Evolutionary conservation across 345 rosid species (phyloP).

Genomic region (Murraya koenigii): DNA sequence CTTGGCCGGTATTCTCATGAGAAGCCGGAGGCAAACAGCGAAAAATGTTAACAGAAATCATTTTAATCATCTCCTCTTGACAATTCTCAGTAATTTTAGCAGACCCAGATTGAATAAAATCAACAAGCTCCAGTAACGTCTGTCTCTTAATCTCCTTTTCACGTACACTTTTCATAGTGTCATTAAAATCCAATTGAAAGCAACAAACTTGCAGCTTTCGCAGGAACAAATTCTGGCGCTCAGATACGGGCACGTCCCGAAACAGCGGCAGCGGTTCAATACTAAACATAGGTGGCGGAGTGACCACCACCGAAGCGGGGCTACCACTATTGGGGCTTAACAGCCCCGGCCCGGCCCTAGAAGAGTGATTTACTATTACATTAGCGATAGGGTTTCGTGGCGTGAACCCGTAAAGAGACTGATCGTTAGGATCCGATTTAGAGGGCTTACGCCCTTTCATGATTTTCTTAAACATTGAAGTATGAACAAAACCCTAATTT

Average conservation of each 20-base stretch:
- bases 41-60: constrained; percentile 64
- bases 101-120: constrained; percentile 74
- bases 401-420: constrained; percentile 36
- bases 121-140: constrained; percentile 70
- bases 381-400: constrained; percentile 43
- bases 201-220: constrained; percentile 76
- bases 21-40: constrained; percentile 74
- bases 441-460: constrained; percentile 80
- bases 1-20: constrained; percentile 83
- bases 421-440: constrained; percentile 50
- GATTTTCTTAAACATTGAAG: constrained; percentile 75
- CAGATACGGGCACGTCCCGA: constrained; percentile 59
- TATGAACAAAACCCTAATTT: constrained; percentile 8
- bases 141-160: constrained; percentile 90
- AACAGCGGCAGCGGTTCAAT: constrained; percentile 69
- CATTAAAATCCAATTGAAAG: constrained; percentile 72
- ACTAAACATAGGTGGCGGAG: constrained; percentile 53
- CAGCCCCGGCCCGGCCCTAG: constrained; percentile 31
- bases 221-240: constrained; percentile 58
- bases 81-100: constrained; percentile 64
- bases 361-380: constrained; percentile 70
- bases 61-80: constrained; percentile 80
- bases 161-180: constrained; percentile 47
- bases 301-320: constrained; percentile 9
- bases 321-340: constrained; percentile 21